Conservation (phyloP, 768 basidiomycete species). For the Saitozyma sp. region DNA sequence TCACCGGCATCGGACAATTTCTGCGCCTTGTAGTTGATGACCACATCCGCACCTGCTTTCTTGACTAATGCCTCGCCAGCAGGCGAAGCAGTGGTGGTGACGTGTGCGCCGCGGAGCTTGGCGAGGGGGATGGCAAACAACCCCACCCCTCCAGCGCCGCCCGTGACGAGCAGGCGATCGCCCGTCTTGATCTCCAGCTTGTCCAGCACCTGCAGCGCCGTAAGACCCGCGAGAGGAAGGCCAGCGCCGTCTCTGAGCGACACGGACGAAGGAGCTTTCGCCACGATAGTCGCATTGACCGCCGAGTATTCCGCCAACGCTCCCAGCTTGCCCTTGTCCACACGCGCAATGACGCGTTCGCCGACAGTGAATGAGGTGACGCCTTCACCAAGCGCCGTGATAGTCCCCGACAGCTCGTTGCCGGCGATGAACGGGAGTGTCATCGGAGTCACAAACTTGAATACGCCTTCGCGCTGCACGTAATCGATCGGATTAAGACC, state of each 20-base stretch:
- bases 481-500: conserved; percentile 5
- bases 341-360: not conserved
- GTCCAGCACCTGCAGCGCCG: conserved; percentile 9
- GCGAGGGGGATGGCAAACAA: conserved; percentile 4
- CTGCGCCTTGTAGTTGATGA: not conserved
- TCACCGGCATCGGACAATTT: not conserved
- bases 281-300: not conserved
- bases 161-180: conserved; percentile 7
- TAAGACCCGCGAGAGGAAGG: conserved; percentile 10
- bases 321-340: not conserved
- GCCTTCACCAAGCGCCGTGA: conserved; percentile 2
- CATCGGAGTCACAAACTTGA: not conserved
- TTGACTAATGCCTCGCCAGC: not conserved
- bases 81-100: conserved; percentile 2
- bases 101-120: conserved; percentile 1
- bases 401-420: conserved; percentile 6
- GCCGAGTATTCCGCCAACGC: conserved; percentile 2
- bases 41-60: conserved; percentile 1
- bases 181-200: conserved; percentile 5
- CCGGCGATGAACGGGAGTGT: conserved; percentile 1
- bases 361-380: conserved; percentile 1
- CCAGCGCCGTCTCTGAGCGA: conserved; percentile 8
- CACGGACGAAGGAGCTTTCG: conserved; percentile 3
- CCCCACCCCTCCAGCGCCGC: conserved; percentile 6
- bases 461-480: conserved; percentile 1